These are phyloP conservation scores for Jamesozyma lodderae DNA, from an alignment of 805 yeast genomes.

Conservation along the genomic window DNA sequence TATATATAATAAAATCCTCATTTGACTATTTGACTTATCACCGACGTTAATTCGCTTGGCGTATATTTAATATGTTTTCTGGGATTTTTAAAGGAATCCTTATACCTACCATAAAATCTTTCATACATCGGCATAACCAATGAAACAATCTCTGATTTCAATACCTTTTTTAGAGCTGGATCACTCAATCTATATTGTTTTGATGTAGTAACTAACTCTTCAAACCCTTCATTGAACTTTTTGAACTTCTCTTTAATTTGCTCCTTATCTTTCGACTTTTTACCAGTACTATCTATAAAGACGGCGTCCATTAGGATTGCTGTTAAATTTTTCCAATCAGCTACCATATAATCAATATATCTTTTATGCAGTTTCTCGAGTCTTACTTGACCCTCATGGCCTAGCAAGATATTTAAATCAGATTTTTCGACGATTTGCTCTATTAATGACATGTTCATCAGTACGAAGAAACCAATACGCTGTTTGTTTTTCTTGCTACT, in stretches of 20 bases:
- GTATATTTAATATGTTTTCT: slow-evolving; percentile 31
- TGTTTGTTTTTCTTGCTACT: slow-evolving; percentile 27
- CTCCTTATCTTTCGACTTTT: slow-evolving; percentile 67
- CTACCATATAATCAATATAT: slow-evolving; percentile 60
- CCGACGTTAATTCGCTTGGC: slow-evolving; percentile 25
- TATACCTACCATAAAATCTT: slow-evolving; percentile 65
- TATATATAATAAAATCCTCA: slow-evolving; percentile 1
- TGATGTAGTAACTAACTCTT: slow-evolving; percentile 59
- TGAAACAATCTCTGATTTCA: slow-evolving; percentile 59
- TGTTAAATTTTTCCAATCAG: slow-evolving; percentile 75
- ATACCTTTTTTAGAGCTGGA: slow-evolving; percentile 48
- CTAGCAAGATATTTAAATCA: slow-evolving; percentile 45
- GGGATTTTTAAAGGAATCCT: slow-evolving; percentile 30
- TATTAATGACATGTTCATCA: slow-evolving; percentile 63
- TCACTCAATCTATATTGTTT: slow-evolving; percentile 60
- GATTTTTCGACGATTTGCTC: slow-evolving; percentile 63
- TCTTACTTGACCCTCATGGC: slow-evolving; percentile 49
- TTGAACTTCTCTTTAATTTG: slow-evolving; percentile 75
- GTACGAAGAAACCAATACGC: slow-evolving; percentile 56
- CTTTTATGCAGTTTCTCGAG: slow-evolving; percentile 62
- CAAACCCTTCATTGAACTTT: slow-evolving; percentile 76
- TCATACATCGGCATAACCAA: slow-evolving; percentile 78
- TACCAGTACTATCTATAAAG: slow-evolving; percentile 41
- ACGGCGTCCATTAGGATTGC: slow-evolving; percentile 72
- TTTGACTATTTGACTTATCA: slow-evolving; percentile 22